Evolutionary conservation across 148 eudicot species (phyloP), one percentile per base, ranked within the genome.

Genomic region (Chenopodium berlandieri): DNA sequence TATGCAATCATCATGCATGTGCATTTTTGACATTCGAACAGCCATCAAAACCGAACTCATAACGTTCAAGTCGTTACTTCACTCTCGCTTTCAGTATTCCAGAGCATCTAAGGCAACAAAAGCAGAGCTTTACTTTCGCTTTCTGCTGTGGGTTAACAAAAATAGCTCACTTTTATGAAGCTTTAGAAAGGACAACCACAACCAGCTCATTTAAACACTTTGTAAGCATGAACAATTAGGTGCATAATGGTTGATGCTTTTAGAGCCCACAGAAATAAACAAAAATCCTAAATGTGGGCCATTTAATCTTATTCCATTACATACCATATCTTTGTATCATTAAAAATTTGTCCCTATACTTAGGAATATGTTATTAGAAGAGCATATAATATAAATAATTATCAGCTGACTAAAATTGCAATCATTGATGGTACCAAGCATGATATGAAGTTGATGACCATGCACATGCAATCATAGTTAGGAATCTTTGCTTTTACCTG

Each of bases 181-280:
- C 65, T 79, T 82, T 84, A 68, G 77, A 78, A 81, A 81, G 86
- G 88, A 85, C 81, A 82, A 83, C 82, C 78, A 83, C 72, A 83
- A 83, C 72, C 88, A 85, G 84, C 84, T 81, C 81, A 83, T 75
- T 34, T 80, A 62, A 83, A 82, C 88, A 83, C 87, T 83, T 87
- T 83, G 84, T 56, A 56, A 84, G 89, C 85, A 86, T 81, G 81
- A 76, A 81, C 54, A 71, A 69, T 71, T 79, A 80, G 81, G 81
- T 77, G 71, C 60, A 82, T 79, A 68, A 84, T 70, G 54, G 30
- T 79, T 72, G 83, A 82, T 81, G 85, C 80, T 72, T 84, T 71
- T 79, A 71, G 86, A 76, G 77, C 85, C 87, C 89, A 87, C 86
- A 47, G 44, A 71, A 63, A 77, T 81, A 81, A 86, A 75, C 78